phyloP scores from a whole-genome alignment of 371 early-diverging fungal species.

The Mortierella sp. region DNA sequence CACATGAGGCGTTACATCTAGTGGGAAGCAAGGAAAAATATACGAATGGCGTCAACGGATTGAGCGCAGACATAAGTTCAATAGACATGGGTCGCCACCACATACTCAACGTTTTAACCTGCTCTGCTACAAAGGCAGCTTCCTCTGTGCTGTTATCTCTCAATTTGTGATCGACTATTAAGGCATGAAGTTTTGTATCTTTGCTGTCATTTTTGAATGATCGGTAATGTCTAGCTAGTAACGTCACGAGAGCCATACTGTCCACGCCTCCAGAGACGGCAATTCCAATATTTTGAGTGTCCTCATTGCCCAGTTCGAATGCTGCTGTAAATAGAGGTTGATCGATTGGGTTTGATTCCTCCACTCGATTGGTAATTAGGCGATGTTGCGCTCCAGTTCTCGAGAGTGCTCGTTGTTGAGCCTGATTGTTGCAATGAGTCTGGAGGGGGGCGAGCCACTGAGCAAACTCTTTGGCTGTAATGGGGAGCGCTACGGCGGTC shows the following conservation, averaged over 20 bases:
- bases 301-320: background rate
- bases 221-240: conserved; percentile 16
- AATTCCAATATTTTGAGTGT: conserved; percentile 16
- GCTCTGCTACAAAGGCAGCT: conserved; percentile 27
- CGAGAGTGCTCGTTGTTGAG: background rate
- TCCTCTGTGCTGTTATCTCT: conserved; percentile 39
- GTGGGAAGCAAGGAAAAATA: background rate
- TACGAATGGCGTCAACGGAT: background rate
- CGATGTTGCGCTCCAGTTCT: background rate
- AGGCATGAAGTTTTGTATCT: conserved; percentile 14
- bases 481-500: conserved; percentile 21
- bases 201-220: background rate
- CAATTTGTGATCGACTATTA: conserved; percentile 47
- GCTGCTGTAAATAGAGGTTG: background rate
- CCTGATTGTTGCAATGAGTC: background rate
- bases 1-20: conserved; percentile 39
- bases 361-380: background rate
- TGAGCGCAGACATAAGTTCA: background rate
- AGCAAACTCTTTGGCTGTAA: conserved; percentile 34
- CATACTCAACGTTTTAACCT: conserved; percentile 24
- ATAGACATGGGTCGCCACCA: background rate
- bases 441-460: conserved; percentile 24
- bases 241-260: conserved; percentile 39
- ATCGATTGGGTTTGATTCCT: background rate
- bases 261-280: conserved; percentile 54